These are phyloP conservation scores for Inga oerstediana DNA, from an alignment of 306 rosid genomes.

Conservation along the genomic window DNA sequence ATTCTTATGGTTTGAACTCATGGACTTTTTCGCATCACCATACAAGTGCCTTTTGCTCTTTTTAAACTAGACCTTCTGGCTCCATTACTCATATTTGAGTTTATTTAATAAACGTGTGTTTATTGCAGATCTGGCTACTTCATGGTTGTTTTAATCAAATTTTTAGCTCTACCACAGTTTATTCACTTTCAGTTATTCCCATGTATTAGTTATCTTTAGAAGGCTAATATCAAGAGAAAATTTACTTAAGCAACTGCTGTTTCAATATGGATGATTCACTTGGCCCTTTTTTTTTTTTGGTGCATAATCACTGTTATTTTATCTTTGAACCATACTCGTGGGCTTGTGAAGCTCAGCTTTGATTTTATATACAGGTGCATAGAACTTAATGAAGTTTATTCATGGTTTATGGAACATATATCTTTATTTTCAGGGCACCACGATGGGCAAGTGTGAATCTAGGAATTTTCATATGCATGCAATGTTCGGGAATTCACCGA, in stretches of 20 bases:
- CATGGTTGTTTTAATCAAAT: not conserved
- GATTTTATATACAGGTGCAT: not conserved
- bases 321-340: not conserved
- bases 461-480: slow-evolving; percentile 94
- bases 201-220: not conserved
- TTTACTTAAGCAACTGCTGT: not conserved
- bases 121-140: not conserved
- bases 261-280: not conserved
- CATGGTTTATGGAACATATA: slow-evolving; percentile 4
- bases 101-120: not conserved
- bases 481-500: slow-evolving; percentile 94
- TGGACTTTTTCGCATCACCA: not conserved
- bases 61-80: not conserved
- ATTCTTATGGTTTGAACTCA: not conserved
- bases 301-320: not conserved
- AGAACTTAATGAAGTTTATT: slow-evolving; percentile 6
- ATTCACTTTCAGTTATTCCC: slow-evolving; percentile 22
- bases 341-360: not conserved
- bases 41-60: not conserved
- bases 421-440: slow-evolving; percentile 71
- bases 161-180: not conserved
- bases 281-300: not conserved
- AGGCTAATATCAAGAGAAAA: not conserved
- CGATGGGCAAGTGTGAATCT: slow-evolving; percentile 98
- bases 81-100: not conserved